Percentiles rank a stretch among this genome's conserved stretches.
phyloP scores from a whole-genome alignment of 2,329 filamentous ascomycete genomes.

The Colletotrichum musae region DNA sequence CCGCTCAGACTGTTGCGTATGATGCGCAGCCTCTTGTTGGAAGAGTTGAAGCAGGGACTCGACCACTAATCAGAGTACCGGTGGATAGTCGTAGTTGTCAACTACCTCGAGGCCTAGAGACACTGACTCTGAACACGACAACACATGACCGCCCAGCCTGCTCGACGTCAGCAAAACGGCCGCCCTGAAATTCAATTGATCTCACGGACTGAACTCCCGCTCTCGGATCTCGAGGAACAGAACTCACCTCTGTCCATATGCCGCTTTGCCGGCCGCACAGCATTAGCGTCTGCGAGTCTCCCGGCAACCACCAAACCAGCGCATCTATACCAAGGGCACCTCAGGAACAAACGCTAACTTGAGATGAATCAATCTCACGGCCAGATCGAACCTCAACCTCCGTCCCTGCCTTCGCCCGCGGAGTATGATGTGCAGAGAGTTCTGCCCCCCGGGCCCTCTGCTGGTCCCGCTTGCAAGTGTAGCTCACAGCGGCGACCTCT shows the following conservation, averaged over 20 bases:
- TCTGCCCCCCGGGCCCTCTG: slow-evolving; percentile 3
- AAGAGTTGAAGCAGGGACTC: no score
- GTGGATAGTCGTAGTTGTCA: no score
- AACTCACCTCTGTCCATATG: neutral
- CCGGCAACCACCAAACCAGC: neutral
- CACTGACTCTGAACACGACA: neutral
- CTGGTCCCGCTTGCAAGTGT: neutral
- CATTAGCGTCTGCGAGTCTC: no score
- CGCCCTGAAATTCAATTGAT: slow-evolving; percentile 17
- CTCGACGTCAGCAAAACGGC: neutral
- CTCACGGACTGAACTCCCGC: neutral
- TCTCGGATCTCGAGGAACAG: neutral
- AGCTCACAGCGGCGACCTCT: no score
- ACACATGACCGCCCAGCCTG: neutral
- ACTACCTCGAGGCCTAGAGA: no score
- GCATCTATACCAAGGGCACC: neutral
- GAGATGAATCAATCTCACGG: slow-evolving; percentile 26
- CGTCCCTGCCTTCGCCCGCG: neutral
- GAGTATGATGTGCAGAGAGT: slow-evolving; percentile 29
- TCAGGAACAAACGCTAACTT: slow-evolving; percentile 9
- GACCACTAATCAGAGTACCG: no score
- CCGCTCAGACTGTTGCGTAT: neutral
- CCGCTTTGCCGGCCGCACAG: no score
- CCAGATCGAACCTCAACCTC: neutral
- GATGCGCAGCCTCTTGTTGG: no score